phyloP scores from a whole-genome alignment of 2,329 filamentous ascomycete genomes.

The Lachnellula subtilissima region DNA sequence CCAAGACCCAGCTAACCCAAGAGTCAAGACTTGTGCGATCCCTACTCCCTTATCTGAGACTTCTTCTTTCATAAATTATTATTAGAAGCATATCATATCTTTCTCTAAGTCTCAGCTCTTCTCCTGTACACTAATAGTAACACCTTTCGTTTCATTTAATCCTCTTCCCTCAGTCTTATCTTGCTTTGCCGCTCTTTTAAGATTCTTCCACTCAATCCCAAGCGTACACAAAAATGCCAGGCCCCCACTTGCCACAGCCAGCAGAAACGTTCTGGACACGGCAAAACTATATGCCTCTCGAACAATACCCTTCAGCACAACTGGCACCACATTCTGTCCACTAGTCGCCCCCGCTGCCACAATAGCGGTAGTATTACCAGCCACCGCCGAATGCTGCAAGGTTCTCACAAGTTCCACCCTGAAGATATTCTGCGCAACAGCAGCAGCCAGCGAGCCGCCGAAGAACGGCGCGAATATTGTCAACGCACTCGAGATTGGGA shows the following conservation, averaged over 20 bases:
- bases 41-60: too few relatives aligned
- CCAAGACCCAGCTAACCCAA: too few relatives aligned
- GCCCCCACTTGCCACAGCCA: constrained; percentile 38
- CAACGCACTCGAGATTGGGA: constrained; percentile 42
- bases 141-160: neutral
- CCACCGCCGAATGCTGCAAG: constrained; percentile 8
- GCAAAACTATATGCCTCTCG: constrained; percentile 52
- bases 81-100: too few relatives aligned
- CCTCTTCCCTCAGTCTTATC: neutral
- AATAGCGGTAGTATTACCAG: constrained; percentile 36
- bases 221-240: constrained; percentile 9
- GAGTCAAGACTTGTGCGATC: too few relatives aligned
- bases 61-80: too few relatives aligned
- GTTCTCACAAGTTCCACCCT: constrained; percentile 11
- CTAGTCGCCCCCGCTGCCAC: constrained; percentile 37
- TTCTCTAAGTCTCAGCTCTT: too few relatives aligned
- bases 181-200: constrained; percentile 1
- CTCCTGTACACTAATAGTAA: too few relatives aligned
- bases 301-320: constrained; percentile 46
- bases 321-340: constrained; percentile 55
- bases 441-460: constrained; percentile 52
- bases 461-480: constrained; percentile 50
- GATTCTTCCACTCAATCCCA: constrained; percentile 12
- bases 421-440: constrained; percentile 46
- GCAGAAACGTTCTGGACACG: constrained; percentile 48